Conservation (phyloP, 352 stramenopile species). For the Globisporangium splendens region DNA sequence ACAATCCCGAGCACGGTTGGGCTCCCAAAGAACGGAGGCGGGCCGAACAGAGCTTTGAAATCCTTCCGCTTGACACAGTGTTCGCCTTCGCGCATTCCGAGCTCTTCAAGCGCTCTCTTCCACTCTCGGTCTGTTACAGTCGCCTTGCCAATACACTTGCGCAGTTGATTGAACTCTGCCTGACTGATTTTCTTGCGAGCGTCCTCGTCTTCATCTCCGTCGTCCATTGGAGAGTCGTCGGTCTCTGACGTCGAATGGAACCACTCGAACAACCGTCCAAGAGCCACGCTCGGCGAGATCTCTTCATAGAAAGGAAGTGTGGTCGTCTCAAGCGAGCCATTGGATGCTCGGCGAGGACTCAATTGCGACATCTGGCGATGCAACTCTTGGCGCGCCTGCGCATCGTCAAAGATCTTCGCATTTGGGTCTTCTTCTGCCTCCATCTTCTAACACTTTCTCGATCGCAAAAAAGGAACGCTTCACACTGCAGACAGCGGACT, state of each 20-base stretch:
- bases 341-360: slow-evolving; percentile 28
- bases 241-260: slow-evolving; percentile 16
- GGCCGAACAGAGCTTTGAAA: slow-evolving; percentile 58
- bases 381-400: slow-evolving; percentile 18
- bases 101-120: slow-evolving; percentile 35
- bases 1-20: slow-evolving; percentile 34
- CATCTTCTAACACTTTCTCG: not conserved
- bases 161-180: slow-evolving; percentile 40
- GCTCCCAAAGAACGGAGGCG: slow-evolving; percentile 51
- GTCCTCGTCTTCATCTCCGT: slow-evolving; percentile 2
- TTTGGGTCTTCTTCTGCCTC: slow-evolving; percentile 30
- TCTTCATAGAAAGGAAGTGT: slow-evolving; percentile 54
- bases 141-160: slow-evolving; percentile 30
- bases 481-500: too few relatives aligned
- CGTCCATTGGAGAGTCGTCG: not conserved
- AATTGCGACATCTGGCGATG: slow-evolving; percentile 34
- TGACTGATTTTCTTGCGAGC: slow-evolving; percentile 3
- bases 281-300: slow-evolving; percentile 35
- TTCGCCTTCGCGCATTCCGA: slow-evolving; percentile 17
- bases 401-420: slow-evolving; percentile 31
- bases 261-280: slow-evolving; percentile 40
- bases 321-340: slow-evolving; percentile 25
- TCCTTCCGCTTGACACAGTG: slow-evolving; percentile 22
- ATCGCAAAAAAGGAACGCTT: too few relatives aligned
- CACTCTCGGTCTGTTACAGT: slow-evolving; percentile 26